Evolutionary conservation across 129 eudicot species (phyloP), one percentile per base, ranked within the genome.

Genomic region (Smallanthus sonchifolius): DNA sequence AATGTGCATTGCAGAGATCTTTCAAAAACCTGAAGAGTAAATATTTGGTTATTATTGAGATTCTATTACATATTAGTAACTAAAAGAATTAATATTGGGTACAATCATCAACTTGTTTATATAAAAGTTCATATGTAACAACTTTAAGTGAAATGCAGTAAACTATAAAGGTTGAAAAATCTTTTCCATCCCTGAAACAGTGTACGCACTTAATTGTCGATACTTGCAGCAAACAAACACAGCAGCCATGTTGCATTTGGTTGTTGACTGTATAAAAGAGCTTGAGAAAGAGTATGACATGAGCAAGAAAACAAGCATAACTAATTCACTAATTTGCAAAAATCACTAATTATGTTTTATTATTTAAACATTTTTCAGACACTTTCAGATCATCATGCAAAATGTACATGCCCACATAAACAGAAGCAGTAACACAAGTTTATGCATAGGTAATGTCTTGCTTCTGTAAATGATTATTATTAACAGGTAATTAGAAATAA

Each of bases 211-310:
- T 24, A 1, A 24, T 24, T 24, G 30, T 19, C 0, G 36, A 43
- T 56, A 65, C 44, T 79, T 80, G 82, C 86, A 94, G 97, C 99
- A 94, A 94, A 94, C 99, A 73, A 94, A 91, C 78, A 94, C 99
- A 44, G 68, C 96, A 65, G 99, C 91, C 83, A 94, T 94, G 99
- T 77, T 94, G 78, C 97, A 94, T 83, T 85, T 86, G 69, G 99
- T 96, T 38, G 97, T 91, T 49, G 99, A 94, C 45, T 91, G 91
- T 80, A 88, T 94, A 49, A 94, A 94, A 85, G 97, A 88, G 74
- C 99, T 94, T 74, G 93, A 94, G 84, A 86, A 77, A 73, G 88
- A 91, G 98, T 90, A 86, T 54, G 47, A 44, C 75, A 20, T 78
- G 67, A 34, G 10, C 20, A 6, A 48, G 38, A 3, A 1, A 19